Evolutionary conservation across 2,329 filamentous ascomycete genomes (phyloP), one percentile per base, ranked within the genome.

Genomic region (Parastagonospora nodorum): DNA sequence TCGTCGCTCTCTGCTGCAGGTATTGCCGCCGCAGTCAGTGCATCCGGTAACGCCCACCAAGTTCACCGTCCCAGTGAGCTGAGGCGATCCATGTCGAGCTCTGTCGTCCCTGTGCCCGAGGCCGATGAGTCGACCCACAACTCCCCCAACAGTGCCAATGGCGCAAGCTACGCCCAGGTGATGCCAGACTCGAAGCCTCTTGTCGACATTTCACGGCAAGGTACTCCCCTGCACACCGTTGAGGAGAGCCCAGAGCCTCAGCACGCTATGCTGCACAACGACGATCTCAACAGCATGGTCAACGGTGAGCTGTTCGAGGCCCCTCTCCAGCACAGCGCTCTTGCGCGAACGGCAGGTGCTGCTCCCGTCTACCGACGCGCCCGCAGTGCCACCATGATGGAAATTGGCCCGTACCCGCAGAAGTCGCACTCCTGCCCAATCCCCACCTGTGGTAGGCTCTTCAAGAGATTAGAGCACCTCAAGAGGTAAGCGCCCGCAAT

Each of bases 391-490:
- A 97, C 94, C 4, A 89, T 95, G 75, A 95, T 95, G 88, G 94
- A 99, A 75, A 84, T 97, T 57, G 92, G 91, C 29, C 94, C 95
- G 11, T 97, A 97, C 73, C 92, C 94, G 44, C 91, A 96, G 72
- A 99, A 99, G 77, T 96, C 92, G 35, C 94, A 99, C 77, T 97
- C 93, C 2, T 99, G 94, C 80, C 94, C 94, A n/a, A 99, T 99
- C 68, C 94, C 94, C 27, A 95, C 93, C 48, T 99, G 94, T 74
- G 94, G 94, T 47, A 88, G 94, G 69, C 84, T 97, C 56, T 99
- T 99, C 84, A 99, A 99, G 87, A 88, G 94, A 77, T 85, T 99
- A 80, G 94, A 99, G 80, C 94, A 99, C 80, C 86, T 99, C 71
- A 99, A 99, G 84, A 88, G 93, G 91, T 96, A 90, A 86, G 89